Evolutionary conservation across 108 stramenopile genomes (phyloP).

Genomic region (Tribonema minus): DNA sequence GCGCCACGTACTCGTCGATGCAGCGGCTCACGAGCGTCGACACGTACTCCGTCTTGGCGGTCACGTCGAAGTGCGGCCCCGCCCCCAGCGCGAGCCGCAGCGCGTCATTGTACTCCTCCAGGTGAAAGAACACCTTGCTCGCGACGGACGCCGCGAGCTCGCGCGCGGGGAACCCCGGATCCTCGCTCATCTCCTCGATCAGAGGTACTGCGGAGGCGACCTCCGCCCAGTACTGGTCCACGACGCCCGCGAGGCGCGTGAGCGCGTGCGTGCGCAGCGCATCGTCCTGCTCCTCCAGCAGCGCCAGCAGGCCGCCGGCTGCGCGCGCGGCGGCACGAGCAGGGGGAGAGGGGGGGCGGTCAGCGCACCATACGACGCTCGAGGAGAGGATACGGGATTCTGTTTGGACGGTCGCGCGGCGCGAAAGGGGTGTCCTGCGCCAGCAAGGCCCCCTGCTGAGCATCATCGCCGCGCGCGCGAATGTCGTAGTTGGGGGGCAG

Average conservation of each 20-base stretch:
- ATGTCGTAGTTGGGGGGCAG: no score
- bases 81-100: conserved; percentile 69
- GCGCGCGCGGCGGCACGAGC: neutral
- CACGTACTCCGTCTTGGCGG: conserved; percentile 53
- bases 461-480: no score
- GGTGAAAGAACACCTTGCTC: conserved; percentile 87
- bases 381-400: no score
- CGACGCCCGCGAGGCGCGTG: conserved; percentile 48
- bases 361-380: no score
- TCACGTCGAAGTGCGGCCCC: conserved; percentile 57
- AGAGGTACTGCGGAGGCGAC: conserved; percentile 51
- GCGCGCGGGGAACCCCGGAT: conserved; percentile 58
- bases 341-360: no score
- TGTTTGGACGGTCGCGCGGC: no score
- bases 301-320: conserved; percentile 51
- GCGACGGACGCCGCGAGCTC: conserved; percentile 85
- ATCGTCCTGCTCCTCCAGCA: conserved; percentile 55
- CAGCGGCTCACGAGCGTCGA: conserved; percentile 61
- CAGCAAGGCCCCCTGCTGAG: no score
- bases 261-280: conserved; percentile 51
- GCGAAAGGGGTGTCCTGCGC: no score
- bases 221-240: conserved; percentile 64
- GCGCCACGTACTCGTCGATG: conserved; percentile 70
- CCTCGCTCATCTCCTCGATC: conserved; percentile 63
- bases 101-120: conserved; percentile 93